These are phyloP conservation scores for Krasilnikovozyma curviuscula DNA, from an alignment of 768 basidiomycete genomes.

Conservation along the genomic window DNA sequence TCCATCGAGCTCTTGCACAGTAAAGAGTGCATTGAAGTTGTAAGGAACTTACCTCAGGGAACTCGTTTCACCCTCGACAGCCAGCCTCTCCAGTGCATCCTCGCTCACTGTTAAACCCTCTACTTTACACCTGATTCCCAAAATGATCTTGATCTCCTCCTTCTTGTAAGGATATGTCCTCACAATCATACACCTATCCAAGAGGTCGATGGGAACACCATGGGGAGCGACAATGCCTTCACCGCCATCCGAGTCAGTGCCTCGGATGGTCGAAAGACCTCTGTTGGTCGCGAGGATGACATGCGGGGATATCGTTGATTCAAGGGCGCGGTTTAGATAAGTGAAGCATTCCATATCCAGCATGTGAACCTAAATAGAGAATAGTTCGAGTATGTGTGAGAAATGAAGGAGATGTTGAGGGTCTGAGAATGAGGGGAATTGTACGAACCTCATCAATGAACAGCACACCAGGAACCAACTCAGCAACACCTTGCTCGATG, in stretches of 20 bases:
- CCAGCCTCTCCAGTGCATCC: slow-evolving; percentile 60
- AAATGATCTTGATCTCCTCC: slow-evolving; percentile 68
- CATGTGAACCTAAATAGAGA: slow-evolving; percentile 68
- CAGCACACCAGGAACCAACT: slow-evolving; percentile 90
- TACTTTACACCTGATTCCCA: slow-evolving; percentile 64
- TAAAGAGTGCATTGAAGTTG: background rate
- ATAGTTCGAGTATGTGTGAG: background rate
- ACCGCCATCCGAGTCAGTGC: slow-evolving; percentile 40
- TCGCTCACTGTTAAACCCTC: slow-evolving; percentile 61
- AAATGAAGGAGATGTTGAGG: background rate
- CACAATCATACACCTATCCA: slow-evolving; percentile 91
- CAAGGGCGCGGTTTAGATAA: slow-evolving; percentile 84
- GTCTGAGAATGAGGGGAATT: background rate
- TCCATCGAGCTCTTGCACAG: background rate
- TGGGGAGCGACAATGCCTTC: slow-evolving; percentile 75
- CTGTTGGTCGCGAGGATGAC: slow-evolving; percentile 94
- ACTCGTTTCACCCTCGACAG: slow-evolving; percentile 60
- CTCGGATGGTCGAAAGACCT: slow-evolving; percentile 76
- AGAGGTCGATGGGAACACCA: slow-evolving; percentile 77
- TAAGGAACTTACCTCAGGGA: slow-evolving; percentile 45
- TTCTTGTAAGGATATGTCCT: slow-evolving; percentile 66
- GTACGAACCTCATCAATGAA: slow-evolving; percentile 86
- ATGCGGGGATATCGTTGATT: slow-evolving; percentile 91
- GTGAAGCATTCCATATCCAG: slow-evolving; percentile 99
- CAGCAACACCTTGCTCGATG: slow-evolving; percentile 94